These are phyloP conservation scores for Irpex sp. DNA, from an alignment of 1,284 basidiomycete species.

Conservation along the genomic window DNA sequence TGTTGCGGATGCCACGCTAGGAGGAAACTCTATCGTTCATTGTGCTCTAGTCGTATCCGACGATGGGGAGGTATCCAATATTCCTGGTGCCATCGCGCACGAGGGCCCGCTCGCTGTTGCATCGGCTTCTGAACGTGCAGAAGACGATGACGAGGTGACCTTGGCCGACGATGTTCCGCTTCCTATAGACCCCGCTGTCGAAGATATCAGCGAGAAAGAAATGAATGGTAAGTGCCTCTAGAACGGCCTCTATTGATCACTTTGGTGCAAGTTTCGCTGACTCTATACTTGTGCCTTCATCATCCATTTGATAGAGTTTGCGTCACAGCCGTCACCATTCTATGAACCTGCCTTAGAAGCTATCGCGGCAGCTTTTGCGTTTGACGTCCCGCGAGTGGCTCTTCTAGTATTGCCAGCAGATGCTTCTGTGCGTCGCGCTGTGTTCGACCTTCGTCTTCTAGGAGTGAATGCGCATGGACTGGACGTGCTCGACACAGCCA, in stretches of 20 bases:
- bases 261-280: background rate
- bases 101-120: background rate
- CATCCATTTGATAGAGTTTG: conserved; percentile 18
- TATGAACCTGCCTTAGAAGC: conserved; percentile 58
- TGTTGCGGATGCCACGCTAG: conserved; percentile 22
- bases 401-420: conserved; percentile 63
- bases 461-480: conserved; percentile 66
- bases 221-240: background rate
- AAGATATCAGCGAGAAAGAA: background rate
- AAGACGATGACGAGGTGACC: background rate
- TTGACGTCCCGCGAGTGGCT: conserved; percentile 66
- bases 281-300: background rate
- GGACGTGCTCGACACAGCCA: conserved; percentile 43
- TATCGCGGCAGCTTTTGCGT: conserved; percentile 63
- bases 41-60: conserved; percentile 59
- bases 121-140: background rate
- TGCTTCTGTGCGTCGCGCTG: conserved; percentile 53
- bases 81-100: conserved; percentile 29
- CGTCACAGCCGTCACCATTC: conserved; percentile 44
- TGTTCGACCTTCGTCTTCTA: conserved; percentile 59
- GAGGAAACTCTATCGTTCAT: conserved; percentile 42
- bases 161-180: background rate
- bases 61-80: conserved; percentile 47
- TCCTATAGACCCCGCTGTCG: conserved; percentile 1
- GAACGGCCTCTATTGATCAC: background rate